Evolutionary conservation across 257 asterid species (phyloP).

Genomic region (Lycium barbarum): DNA sequence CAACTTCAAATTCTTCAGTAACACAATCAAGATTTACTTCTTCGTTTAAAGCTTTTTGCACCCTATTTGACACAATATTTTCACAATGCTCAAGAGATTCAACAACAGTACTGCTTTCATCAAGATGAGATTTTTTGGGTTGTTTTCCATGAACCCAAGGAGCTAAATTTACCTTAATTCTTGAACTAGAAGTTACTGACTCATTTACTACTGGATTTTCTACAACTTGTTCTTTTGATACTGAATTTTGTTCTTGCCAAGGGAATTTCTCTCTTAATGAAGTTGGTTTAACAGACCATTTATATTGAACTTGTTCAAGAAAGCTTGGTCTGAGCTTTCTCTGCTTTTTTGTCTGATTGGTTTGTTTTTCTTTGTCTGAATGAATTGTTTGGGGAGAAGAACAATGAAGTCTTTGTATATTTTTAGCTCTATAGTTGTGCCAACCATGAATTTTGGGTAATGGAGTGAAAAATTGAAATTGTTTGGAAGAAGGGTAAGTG

Average conservation of each 20-base stretch:
- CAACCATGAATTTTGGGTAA: constrained; percentile 32
- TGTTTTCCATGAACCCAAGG: constrained; percentile 76
- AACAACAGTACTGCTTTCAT: constrained; percentile 28
- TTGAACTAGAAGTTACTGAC: constrained; percentile 35
- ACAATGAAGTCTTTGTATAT: constrained; percentile 42
- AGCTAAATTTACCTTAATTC: constrained; percentile 53
- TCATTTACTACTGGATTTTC: constrained; percentile 31
- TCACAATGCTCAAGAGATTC: constrained; percentile 32
- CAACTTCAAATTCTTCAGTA: neutral
- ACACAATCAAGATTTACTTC: constrained; percentile 33
- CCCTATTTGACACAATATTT: constrained; percentile 37
- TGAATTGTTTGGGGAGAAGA: constrained; percentile 54
- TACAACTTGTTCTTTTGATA: constrained; percentile 39
- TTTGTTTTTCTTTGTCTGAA: constrained; percentile 32
- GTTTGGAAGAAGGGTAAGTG: constrained; percentile 36
- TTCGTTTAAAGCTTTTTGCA: constrained; percentile 33
- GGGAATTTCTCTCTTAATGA: constrained; percentile 68
- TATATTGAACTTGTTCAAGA: constrained; percentile 69
- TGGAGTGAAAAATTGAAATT: constrained; percentile 35
- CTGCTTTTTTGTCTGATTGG: constrained; percentile 51
- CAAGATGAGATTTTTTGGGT: constrained; percentile 37
- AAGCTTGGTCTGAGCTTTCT: constrained; percentile 89
- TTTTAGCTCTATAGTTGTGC: constrained; percentile 38
- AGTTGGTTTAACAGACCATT: constrained; percentile 76
- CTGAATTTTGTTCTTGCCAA: constrained; percentile 56